Conservation (phyloP, 768 basidiomycete species). For the Thelephora aurantiotincta region DNA sequence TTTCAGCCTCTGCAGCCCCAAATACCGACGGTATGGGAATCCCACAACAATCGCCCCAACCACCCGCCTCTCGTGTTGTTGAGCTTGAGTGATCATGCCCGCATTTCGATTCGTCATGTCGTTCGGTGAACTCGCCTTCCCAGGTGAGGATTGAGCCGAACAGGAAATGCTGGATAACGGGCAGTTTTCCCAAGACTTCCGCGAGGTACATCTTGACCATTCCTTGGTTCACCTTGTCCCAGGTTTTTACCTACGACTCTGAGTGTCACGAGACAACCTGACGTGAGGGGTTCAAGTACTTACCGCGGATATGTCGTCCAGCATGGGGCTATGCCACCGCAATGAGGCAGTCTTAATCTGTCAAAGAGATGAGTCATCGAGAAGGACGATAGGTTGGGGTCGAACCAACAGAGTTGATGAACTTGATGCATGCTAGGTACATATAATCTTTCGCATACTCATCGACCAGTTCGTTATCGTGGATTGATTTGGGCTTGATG, state of each 20-base stretch:
- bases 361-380: not conserved
- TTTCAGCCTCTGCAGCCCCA: constrained; percentile 50
- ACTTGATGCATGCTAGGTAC: constrained; percentile 91
- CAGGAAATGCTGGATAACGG: constrained; percentile 91
- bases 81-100: constrained; percentile 39
- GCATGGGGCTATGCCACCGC: constrained; percentile 98
- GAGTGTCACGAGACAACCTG: not conserved
- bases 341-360: constrained; percentile 93
- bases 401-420: constrained; percentile 76
- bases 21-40: constrained; percentile 78
- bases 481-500: constrained; percentile 84
- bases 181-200: constrained; percentile 90
- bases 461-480: constrained; percentile 81
- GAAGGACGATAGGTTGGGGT: not conserved
- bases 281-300: constrained; percentile 6
- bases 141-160: constrained; percentile 75
- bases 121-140: constrained; percentile 39
- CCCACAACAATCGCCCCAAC: constrained; percentile 88
- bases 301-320: constrained; percentile 90
- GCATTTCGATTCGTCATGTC: constrained; percentile 25
- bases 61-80: constrained; percentile 35
- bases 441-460: constrained; percentile 90
- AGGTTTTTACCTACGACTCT: constrained; percentile 53
- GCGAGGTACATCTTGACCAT: constrained; percentile 98
- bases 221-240: constrained; percentile 92